Percentiles rank a stretch among this genome's conserved stretches.
Conservation (phyloP, 1,284 basidiomycete genomes). For the Papiliotrema flavescens region DNA sequence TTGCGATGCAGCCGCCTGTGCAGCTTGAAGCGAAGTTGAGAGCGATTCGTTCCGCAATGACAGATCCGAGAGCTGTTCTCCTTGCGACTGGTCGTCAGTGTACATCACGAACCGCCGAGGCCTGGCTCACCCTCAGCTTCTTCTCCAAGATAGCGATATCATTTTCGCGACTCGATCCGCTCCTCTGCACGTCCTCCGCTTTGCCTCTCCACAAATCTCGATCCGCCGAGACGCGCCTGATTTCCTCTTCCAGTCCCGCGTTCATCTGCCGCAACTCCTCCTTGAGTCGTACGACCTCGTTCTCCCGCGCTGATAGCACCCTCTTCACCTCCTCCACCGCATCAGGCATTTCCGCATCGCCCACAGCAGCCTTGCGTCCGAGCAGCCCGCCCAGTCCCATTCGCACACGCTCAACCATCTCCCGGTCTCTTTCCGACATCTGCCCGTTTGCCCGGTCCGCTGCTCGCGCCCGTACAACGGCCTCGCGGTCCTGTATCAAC, state of each 20-base stretch:
- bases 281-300: conserved; percentile 50
- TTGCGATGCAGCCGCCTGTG: conserved; percentile 24
- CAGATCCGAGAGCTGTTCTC: conserved; percentile 41
- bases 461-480: conserved; percentile 16
- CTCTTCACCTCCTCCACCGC: conserved; percentile 38
- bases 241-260: conserved; percentile 56
- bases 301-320: conserved; percentile 53
- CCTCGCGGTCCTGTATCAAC: conserved; percentile 21
- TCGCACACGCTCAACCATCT: conserved; percentile 39
- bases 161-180: conserved; percentile 33
- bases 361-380: conserved; percentile 19
- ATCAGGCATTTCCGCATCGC: conserved; percentile 22
- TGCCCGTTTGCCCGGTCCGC: conserved; percentile 17
- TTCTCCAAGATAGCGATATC: conserved; percentile 56
- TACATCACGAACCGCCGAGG: too few species aligned
- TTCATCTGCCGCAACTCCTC: conserved; percentile 52
- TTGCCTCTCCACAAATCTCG: conserved; percentile 56
- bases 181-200: conserved; percentile 55
- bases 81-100: conserved; percentile 28
- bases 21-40: conserved; percentile 31
- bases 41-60: conserved; percentile 32
- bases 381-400: conserved; percentile 42
- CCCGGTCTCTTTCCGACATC: conserved; percentile 44
- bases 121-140: conserved; percentile 51
- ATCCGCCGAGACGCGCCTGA: conserved; percentile 58